Evolutionary conservation across 768 basidiomycete genomes (phyloP).

Genomic region (Agrocybe pediades): DNA sequence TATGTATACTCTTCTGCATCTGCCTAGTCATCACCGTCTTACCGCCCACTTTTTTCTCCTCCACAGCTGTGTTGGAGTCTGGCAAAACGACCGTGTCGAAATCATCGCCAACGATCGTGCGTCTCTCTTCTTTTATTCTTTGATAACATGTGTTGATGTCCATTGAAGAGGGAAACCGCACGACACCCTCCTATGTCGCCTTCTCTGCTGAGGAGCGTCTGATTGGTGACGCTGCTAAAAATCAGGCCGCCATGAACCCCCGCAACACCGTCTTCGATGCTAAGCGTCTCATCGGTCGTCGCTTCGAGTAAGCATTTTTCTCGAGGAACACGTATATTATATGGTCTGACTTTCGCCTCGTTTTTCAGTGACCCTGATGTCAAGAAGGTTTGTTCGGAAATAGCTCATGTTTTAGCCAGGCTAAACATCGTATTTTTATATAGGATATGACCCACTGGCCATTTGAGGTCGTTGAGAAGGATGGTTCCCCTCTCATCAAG

Average conservation of each 20-base stretch:
- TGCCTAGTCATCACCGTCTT: slow-evolving; percentile 10
- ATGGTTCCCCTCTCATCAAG: slow-evolving; percentile 95
- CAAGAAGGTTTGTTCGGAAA: slow-evolving; percentile 63
- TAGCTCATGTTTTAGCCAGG: slow-evolving; percentile 10
- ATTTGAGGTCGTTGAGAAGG: slow-evolving; percentile 94
- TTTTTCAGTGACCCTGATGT: slow-evolving; percentile 78
- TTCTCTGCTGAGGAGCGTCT: slow-evolving; percentile 96
- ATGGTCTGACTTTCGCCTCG: slow-evolving; percentile 6
- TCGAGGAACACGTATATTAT: background rate
- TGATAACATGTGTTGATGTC: slow-evolving; percentile 7
- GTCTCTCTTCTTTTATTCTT: slow-evolving; percentile 28
- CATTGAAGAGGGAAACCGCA: slow-evolving; percentile 82
- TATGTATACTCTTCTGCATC: slow-evolving; percentile 38
- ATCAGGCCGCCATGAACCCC: slow-evolving; percentile 98
- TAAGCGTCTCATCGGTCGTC: slow-evolving; percentile 96
- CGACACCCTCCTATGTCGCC: slow-evolving; percentile 94
- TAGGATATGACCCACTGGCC: slow-evolving; percentile 98
- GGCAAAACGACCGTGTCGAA: slow-evolving; percentile 99
- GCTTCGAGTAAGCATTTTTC: slow-evolving; percentile 74
- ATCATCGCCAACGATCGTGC: slow-evolving; percentile 95
- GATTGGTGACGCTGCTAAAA: slow-evolving; percentile 99
- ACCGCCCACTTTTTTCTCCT: slow-evolving; percentile 28
- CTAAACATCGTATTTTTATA: slow-evolving; percentile 4
- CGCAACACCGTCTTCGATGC: slow-evolving; percentile 97
- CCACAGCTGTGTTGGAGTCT: slow-evolving; percentile 92